Percentiles rank a stretch among this genome's conserved stretches.
Conservation (phyloP, 331 rosid genomes). For the Acacia concinna region DNA sequence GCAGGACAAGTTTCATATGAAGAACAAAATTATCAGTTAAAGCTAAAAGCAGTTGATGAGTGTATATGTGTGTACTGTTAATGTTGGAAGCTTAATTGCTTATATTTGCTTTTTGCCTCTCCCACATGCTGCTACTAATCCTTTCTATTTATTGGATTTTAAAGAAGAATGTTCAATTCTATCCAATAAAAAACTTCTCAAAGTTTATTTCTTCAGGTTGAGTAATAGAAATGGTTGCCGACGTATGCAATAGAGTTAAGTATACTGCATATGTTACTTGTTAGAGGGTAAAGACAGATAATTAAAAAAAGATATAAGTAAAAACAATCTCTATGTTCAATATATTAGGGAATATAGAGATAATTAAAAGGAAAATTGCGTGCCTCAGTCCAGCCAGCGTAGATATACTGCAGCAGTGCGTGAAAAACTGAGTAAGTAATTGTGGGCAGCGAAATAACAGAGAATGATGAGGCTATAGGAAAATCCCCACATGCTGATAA, state of each 20-base stretch:
- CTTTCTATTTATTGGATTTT: neutral
- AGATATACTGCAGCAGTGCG: conserved; percentile 82
- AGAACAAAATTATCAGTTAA: neutral
- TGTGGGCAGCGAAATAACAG: conserved; percentile 49
- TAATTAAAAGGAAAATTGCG: neutral
- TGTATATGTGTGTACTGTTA: neutral
- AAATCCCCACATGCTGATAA: conserved; percentile 78
- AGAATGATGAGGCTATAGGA: conserved; percentile 51
- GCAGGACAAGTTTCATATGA: neutral
- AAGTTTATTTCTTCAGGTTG: neutral
- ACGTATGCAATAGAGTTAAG: neutral
- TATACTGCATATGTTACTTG: neutral
- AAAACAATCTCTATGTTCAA: neutral
- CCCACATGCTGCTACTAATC: neutral
- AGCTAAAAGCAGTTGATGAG: neutral
- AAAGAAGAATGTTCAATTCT: neutral
- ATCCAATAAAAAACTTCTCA: neutral
- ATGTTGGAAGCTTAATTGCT: neutral
- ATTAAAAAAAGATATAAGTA: too few species aligned
- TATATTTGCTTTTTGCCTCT: neutral
- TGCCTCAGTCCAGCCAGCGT: conserved; percentile 85
- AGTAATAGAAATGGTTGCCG: neutral
- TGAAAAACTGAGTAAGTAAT: conserved; percentile 59
- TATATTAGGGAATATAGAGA: neutral
- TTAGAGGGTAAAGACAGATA: neutral